These are phyloP conservation scores for Phyllachora maydis DNA, from an alignment of 2,329 filamentous ascomycete species.

Conservation along the genomic window DNA sequence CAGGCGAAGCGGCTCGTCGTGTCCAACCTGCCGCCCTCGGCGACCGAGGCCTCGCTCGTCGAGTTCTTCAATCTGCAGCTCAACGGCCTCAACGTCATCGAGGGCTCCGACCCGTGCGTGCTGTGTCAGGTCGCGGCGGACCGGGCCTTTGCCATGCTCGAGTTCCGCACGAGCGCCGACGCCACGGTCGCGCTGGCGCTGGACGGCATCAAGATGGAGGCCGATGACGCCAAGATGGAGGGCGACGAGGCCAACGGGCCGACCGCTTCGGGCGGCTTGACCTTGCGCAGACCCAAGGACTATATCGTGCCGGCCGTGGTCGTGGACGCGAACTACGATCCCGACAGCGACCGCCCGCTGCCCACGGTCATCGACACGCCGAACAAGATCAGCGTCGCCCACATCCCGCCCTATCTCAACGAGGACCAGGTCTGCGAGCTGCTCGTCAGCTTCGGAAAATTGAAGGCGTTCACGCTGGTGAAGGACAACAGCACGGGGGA, in stretches of 20 bases:
- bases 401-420: conserved; percentile 69
- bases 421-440: conserved; percentile 88
- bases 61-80: conserved; percentile 92
- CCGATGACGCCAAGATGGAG: conserved; percentile 42
- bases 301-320: conserved; percentile 78
- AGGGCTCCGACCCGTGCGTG: conserved; percentile 65
- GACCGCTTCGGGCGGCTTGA: conserved; percentile 42
- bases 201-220: conserved; percentile 76
- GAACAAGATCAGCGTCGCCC: conserved; percentile 86
- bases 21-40: conserved; percentile 54
- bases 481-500: conserved; percentile 74
- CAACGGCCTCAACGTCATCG: conserved; percentile 86
- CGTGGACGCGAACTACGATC: conserved; percentile 53
- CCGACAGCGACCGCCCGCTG: conserved; percentile 45
- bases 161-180: conserved; percentile 76
- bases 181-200: conserved; percentile 80
- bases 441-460: conserved; percentile 72
- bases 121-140: conserved; percentile 68
- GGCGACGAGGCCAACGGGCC: conserved; percentile 32
- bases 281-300: conserved; percentile 79
- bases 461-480: conserved; percentile 80
- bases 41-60: conserved; percentile 56
- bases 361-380: conserved; percentile 74
- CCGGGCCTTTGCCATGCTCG: conserved; percentile 62
- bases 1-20: conserved; percentile 86